Conservation (phyloP, 192 early-diverging fungal genomes). For the Gigaspora rosea region DNA sequence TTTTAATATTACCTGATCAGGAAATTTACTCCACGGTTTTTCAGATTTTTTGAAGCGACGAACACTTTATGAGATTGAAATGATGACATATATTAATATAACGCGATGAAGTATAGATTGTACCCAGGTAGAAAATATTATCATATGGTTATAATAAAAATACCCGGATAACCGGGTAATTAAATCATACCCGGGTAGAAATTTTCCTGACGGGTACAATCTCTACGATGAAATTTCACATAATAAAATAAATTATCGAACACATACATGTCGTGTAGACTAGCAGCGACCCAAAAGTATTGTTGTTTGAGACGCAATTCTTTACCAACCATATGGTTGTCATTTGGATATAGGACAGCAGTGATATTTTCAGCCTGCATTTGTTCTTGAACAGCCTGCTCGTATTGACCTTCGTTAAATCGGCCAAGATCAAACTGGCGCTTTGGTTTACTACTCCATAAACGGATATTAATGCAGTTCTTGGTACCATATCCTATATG, state of each 20-base stretch:
- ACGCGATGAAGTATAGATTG: no score
- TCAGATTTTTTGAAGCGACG: constrained; percentile 91
- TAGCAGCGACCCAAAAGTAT: constrained; percentile 94
- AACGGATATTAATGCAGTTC: constrained; percentile 94
- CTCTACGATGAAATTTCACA: constrained; percentile 35
- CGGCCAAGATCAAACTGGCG: constrained; percentile 83
- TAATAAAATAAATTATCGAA: not conserved
- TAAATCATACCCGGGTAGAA: no score
- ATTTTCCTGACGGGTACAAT: no score
- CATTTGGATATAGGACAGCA: constrained; percentile 95
- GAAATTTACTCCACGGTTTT: constrained; percentile 84
- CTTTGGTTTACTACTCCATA: constrained; percentile 94
- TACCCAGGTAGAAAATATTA: no score
- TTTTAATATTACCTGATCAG: constrained; percentile 66
- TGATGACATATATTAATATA: not conserved
- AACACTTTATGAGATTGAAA: constrained; percentile 47
- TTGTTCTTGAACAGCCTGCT: constrained; percentile 88
- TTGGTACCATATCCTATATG: constrained; percentile 71
- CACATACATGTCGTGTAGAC: constrained; percentile 73
- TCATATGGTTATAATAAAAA: no score
- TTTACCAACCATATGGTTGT: constrained; percentile 97
- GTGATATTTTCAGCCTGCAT: constrained; percentile 93
- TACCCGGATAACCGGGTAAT: no score
- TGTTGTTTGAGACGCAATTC: constrained; percentile 97
- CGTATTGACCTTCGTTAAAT: constrained; percentile 92